phyloP scores from a whole-genome alignment of 768 basidiomycete species.

The Butyriboletus loyo region DNA sequence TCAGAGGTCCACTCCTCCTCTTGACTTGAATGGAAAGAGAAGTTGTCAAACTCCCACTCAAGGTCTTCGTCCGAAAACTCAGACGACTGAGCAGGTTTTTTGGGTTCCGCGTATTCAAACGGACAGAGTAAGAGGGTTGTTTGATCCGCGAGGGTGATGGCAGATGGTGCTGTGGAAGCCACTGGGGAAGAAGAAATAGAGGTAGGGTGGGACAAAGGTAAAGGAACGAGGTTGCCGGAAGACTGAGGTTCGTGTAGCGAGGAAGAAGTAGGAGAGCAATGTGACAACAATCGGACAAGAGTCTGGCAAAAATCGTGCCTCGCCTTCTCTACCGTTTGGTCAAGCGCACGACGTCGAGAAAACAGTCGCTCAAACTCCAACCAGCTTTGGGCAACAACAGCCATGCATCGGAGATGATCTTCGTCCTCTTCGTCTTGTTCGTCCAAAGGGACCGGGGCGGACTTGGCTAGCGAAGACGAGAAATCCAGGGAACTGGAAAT shows the following conservation, averaged over 20 bases:
- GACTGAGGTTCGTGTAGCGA: neutral
- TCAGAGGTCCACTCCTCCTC: slow-evolving; percentile 14
- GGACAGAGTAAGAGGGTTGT: neutral
- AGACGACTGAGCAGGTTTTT: neutral
- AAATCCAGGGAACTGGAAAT: neutral
- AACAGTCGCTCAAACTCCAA: slow-evolving; percentile 3
- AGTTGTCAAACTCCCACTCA: slow-evolving; percentile 8
- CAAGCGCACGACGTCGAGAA: neutral
- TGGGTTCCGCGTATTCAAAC: neutral
- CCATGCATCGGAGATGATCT: neutral
- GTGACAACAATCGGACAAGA: slow-evolving; percentile 2
- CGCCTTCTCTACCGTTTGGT: slow-evolving; percentile 1
- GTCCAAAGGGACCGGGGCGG: neutral
- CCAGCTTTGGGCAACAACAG: slow-evolving; percentile 2
- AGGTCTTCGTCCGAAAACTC: slow-evolving; percentile 13
- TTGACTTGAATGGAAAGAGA: slow-evolving; percentile 8
- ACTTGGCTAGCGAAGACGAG: neutral
- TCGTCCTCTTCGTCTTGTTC: neutral
- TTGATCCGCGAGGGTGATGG: neutral
- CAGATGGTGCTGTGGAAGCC: neutral
- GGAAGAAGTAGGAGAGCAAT: neutral
- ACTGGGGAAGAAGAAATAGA: neutral
- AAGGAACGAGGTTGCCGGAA: neutral
- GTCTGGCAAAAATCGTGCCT: slow-evolving; percentile 8
- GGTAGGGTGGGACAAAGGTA: too few relatives aligned